Percentiles rank a stretch among this genome's conserved stretches.
These are phyloP conservation scores for Paraphaeosphaeria sporulosa DNA, from an alignment of 2,329 filamentous ascomycete species.

Conservation along the genomic window DNA sequence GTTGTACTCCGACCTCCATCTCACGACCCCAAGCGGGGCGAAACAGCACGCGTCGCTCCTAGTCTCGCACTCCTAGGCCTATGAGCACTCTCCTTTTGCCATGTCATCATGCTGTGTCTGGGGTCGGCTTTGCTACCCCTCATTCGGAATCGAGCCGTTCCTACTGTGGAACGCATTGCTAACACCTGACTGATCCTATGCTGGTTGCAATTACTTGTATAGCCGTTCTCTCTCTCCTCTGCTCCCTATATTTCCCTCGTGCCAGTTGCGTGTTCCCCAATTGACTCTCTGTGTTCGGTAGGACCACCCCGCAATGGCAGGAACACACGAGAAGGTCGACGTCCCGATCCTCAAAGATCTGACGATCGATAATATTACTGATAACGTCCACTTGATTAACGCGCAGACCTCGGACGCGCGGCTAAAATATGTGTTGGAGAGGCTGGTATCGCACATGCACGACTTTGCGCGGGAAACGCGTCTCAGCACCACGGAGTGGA, in stretches of 20 bases:
- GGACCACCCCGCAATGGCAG: conserved; percentile 5
- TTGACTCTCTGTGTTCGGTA: neutral
- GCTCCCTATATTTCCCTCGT: neutral
- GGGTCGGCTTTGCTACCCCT: conserved; percentile 7
- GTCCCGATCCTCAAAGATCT: conserved; percentile 70
- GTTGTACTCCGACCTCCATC: conserved; percentile 4
- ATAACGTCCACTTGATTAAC: conserved; percentile 78
- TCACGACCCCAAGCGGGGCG: conserved; percentile 9
- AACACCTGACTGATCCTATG: conserved; percentile 5
- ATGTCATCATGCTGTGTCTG: conserved; percentile 4
- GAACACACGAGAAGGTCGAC: conserved; percentile 39
- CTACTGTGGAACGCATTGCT: conserved; percentile 4
- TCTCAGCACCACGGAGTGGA: conserved; percentile 80
- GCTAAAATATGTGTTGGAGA: conserved; percentile 74
- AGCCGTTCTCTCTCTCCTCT: neutral
- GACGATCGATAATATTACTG: conserved; percentile 81
- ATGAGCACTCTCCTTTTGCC: neutral
- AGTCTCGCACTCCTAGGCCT: conserved; percentile 2
- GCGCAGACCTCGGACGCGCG: conserved; percentile 71
- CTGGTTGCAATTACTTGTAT: neutral
- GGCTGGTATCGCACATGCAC: conserved; percentile 80
- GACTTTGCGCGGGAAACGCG: conserved; percentile 83
- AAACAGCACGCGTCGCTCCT: conserved; percentile 4
- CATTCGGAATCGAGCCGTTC: conserved; percentile 4
- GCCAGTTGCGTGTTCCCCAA: neutral